These are phyloP conservation scores for Chionographis japonica DNA, from an alignment of 106 monocot species.

Conservation along the genomic window DNA sequence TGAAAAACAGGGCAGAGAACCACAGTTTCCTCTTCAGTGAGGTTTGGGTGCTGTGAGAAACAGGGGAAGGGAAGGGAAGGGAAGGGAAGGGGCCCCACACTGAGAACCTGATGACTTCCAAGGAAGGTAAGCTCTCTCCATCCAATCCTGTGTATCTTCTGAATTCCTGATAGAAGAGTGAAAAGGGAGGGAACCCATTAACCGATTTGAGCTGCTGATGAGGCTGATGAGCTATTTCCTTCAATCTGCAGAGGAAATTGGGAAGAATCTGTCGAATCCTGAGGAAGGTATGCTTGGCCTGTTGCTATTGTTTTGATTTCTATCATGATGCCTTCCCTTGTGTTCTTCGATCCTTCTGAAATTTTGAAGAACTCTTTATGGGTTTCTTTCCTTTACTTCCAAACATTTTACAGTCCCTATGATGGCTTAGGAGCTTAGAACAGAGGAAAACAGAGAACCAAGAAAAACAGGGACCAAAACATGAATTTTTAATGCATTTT, in stretches of 20 bases:
- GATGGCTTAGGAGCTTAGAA: not conserved
- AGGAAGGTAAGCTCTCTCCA: constrained; percentile 13
- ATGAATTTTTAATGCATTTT: not conserved
- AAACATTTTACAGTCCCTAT: not conserved
- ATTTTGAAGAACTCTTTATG: not conserved
- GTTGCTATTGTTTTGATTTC: not conserved
- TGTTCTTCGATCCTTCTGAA: not conserved
- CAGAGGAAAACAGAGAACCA: not conserved
- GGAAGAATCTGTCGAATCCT: not conserved
- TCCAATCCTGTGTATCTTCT: not conserved
- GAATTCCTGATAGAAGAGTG: not conserved
- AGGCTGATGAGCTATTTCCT: constrained; percentile 21
- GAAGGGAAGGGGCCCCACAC: not conserved
- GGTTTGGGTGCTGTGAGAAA: not conserved
- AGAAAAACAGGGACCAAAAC: not conserved
- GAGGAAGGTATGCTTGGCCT: constrained; percentile 18
- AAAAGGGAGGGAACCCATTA: not conserved
- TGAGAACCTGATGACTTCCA: constrained; percentile 15
- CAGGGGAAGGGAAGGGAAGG: not conserved
- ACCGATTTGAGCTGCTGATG: constrained; percentile 3
- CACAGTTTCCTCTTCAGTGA: not conserved
- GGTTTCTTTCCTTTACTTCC: not conserved
- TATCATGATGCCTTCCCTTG: not conserved
- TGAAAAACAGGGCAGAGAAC: not conserved
- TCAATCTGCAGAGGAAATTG: constrained; percentile 15